phyloP scores from a whole-genome alignment of 257 asterid species.

The Scutellaria minor region DNA sequence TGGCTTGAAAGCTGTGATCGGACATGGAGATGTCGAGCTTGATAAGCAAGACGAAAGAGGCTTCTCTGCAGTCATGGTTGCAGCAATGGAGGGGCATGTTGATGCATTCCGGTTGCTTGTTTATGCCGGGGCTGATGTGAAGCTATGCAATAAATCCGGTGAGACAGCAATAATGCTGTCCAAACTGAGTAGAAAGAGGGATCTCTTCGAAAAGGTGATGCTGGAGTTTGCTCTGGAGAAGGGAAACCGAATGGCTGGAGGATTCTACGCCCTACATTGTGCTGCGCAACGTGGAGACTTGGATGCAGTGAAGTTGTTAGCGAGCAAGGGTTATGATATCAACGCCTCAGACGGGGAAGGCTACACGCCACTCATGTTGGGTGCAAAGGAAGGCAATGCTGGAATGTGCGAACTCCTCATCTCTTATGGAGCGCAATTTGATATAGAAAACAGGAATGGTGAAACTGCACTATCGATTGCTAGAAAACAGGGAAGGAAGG shows the following conservation, averaged over 20 bases:
- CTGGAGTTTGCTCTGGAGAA: conserved; percentile 80
- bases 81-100: conserved; percentile 76
- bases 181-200: conserved; percentile 51
- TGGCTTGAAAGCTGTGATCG: conserved; percentile 57
- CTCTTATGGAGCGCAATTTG: conserved; percentile 59
- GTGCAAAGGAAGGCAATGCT: conserved; percentile 75
- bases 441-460: conserved; percentile 51
- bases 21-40: conserved; percentile 45
- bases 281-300: conserved; percentile 75
- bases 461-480: conserved; percentile 72
- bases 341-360: conserved; percentile 64
- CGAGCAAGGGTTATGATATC: conserved; percentile 61
- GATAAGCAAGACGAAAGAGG: conserved; percentile 72
- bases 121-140: conserved; percentile 77
- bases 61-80: conserved; percentile 77
- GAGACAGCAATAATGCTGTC: conserved; percentile 68
- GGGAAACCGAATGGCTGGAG: conserved; percentile 61
- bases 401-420: conserved; percentile 58
- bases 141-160: conserved; percentile 60
- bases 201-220: conserved; percentile 73
- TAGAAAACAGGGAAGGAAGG: conserved; percentile 43
- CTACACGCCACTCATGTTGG: conserved; percentile 76
- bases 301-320: conserved; percentile 63
- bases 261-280: conserved; percentile 72
- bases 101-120: conserved; percentile 78